A percentile compares a stretch with the other conserved stretches of the same genome.
Conservation (phyloP, 177 flowering plant species). For the Vitis hybrid region DNA sequence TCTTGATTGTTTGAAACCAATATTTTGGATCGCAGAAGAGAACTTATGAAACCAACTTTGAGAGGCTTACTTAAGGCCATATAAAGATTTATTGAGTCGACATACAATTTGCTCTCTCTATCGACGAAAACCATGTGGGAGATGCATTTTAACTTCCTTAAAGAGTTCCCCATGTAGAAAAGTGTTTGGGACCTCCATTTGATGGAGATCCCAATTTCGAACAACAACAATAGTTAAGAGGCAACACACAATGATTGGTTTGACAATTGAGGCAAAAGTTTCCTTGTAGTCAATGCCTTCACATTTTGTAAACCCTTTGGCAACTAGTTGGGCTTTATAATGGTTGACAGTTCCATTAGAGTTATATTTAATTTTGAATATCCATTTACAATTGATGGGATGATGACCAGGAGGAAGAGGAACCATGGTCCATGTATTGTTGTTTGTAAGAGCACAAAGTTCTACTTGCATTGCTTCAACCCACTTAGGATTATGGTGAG, state of each 20-base stretch:
- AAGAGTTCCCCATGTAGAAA: no score
- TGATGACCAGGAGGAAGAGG: neutral
- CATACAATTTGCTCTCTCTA: neutral
- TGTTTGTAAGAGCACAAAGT: no score
- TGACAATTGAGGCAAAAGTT: neutral
- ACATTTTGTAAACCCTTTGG: neutral
- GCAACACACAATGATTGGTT: neutral
- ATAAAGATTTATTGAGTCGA: neutral
- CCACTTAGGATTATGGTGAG: no score
- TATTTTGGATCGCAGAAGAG: neutral
- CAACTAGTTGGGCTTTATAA: neutral
- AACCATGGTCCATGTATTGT: neutral
- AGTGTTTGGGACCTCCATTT: no score
- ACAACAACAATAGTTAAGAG: neutral
- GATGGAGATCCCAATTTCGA: neutral
- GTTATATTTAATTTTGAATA: neutral
- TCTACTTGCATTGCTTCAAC: no score
- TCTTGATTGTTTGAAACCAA: neutral
- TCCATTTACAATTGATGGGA: neutral
- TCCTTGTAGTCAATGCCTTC: neutral
- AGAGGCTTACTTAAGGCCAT: neutral
- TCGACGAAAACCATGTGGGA: neutral
- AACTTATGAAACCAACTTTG: neutral
- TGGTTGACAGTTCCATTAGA: neutral
- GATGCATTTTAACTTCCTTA: no score